Evolutionary conservation across 345 rosid genomes (phyloP).

Genomic region (Melaleuca quinquenervia): DNA sequence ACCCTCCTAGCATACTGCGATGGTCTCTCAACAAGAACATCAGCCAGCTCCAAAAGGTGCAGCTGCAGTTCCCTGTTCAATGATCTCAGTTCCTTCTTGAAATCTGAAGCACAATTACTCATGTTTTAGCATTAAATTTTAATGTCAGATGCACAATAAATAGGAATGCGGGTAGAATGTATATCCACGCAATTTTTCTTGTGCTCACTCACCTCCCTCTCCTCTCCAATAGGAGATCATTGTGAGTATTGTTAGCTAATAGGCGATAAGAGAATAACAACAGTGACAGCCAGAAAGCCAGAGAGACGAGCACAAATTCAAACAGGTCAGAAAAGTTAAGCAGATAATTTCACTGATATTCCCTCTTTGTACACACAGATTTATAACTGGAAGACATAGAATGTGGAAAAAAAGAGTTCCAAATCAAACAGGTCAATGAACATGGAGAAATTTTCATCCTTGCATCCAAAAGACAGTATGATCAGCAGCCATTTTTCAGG

Average conservation of each 20-base stretch:
- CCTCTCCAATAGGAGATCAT: background rate
- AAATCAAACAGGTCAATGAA: background rate
- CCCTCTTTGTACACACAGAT: background rate
- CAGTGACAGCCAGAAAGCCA: background rate
- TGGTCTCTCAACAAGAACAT: constrained; percentile 92
- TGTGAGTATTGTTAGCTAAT: background rate
- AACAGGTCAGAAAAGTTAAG: background rate
- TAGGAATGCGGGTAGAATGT: background rate
- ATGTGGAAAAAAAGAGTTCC: background rate
- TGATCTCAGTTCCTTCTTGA: constrained; percentile 67
- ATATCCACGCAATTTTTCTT: background rate
- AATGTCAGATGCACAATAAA: background rate
- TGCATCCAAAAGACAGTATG: background rate
- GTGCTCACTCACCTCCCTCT: background rate
- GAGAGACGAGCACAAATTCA: background rate
- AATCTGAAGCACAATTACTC: constrained; percentile 30
- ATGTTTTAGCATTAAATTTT: background rate
- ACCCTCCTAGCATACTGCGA: constrained; percentile 93
- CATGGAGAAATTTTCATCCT: background rate
- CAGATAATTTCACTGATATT: background rate
- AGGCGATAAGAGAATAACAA: background rate
- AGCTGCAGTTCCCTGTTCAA: constrained; percentile 83
- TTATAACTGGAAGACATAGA: background rate
- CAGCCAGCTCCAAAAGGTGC: constrained; percentile 86
- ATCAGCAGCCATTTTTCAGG: background rate